Evolutionary conservation across 306 rosid genomes (phyloP).

Genomic region (Dryas drummondii): DNA sequence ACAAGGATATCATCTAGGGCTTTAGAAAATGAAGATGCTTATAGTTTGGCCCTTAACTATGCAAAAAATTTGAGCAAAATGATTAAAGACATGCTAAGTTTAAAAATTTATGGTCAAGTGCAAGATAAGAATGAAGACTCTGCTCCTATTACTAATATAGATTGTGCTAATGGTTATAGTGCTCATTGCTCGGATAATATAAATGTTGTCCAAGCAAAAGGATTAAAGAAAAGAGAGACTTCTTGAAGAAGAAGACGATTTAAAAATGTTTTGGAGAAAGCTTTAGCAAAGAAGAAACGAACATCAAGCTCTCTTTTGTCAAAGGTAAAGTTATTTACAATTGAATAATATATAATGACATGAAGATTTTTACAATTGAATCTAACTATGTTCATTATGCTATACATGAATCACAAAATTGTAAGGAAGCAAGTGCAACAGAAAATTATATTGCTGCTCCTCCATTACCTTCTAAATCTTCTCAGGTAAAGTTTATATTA

Average conservation of each 20-base stretch:
- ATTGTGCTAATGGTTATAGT: background rate
- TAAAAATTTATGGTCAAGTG: no score
- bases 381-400: no score
- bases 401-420: no score
- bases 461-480: no score
- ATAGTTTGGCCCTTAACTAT: background rate
- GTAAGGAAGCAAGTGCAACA: no score
- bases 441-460: no score
- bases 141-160: background rate
- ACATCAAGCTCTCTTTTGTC: background rate
- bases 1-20: slow-evolving; percentile 7
- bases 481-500: no score
- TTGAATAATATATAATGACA: no score
- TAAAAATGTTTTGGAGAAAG: background rate
- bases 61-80: background rate
- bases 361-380: no score
- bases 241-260: background rate
- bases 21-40: background rate
- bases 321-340: background rate
- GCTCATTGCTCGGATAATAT: background rate
- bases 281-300: background rate
- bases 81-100: background rate
- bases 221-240: background rate
- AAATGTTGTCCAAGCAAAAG: background rate
- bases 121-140: background rate